phyloP scores from a whole-genome alignment of 768 basidiomycete species.

The Suillus fuscotomentosus region DNA sequence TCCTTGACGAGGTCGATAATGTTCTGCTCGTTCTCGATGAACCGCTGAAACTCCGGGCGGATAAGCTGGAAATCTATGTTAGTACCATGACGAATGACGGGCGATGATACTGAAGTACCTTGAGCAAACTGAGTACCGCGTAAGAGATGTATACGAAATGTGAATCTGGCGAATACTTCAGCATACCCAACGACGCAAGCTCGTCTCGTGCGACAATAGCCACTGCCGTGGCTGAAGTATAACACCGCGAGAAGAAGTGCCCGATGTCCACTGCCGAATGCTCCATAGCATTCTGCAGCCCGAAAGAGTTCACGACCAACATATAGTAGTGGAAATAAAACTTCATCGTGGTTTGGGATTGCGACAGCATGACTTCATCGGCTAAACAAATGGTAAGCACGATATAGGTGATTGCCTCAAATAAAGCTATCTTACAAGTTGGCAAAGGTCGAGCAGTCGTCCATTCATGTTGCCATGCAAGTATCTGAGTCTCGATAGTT shows the following conservation, averaged over 20 bases:
- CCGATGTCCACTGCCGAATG: conserved; percentile 67
- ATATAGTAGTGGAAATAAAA: conserved; percentile 86
- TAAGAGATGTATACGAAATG: conserved; percentile 93
- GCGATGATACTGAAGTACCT: conserved; percentile 48
- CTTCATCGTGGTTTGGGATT: conserved; percentile 36
- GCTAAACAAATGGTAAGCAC: conserved; percentile 14
- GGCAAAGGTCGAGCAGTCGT: conserved; percentile 18
- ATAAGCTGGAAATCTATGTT: conserved; percentile 54
- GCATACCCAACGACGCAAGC: conserved; percentile 70
- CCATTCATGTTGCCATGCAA: conserved; percentile 60
- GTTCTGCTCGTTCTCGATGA: conserved; percentile 70
- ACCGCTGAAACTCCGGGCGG: conserved; percentile 78
- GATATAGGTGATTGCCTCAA: neutral
- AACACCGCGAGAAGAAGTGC: conserved; percentile 81
- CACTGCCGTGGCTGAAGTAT: conserved; percentile 68
- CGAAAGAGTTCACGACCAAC: conserved; percentile 93
- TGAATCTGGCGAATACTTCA: conserved; percentile 87
- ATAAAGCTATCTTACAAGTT: conserved; percentile 15
- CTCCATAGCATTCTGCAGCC: conserved; percentile 94
- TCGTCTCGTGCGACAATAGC: conserved; percentile 75
- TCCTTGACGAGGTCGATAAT: conserved; percentile 73
- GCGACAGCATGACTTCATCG: conserved; percentile 26
- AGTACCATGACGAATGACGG: conserved; percentile 7
- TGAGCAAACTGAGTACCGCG: conserved; percentile 87
- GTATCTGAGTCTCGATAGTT: conserved; percentile 78